phyloP scores from a whole-genome alignment of 768 basidiomycete species.

The Trametes gibbosa region DNA sequence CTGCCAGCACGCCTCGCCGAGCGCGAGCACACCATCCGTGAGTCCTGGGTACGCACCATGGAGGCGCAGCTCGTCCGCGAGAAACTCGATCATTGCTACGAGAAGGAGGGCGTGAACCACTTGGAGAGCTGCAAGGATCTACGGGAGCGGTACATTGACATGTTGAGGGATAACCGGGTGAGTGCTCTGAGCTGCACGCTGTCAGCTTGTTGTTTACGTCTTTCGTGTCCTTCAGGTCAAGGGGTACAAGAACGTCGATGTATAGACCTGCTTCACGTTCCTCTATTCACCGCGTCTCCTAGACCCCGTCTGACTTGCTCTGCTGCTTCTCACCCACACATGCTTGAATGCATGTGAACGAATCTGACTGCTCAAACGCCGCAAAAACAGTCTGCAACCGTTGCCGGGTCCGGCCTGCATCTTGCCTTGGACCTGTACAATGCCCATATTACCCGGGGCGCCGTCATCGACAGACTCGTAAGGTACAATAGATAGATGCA shows the following conservation, averaged over 20 bases:
- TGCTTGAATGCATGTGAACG: too few species aligned
- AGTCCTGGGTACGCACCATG: slow-evolving; percentile 95
- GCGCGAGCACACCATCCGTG: slow-evolving; percentile 76
- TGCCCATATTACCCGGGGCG: neutral
- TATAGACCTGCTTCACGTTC: slow-evolving; percentile 25
- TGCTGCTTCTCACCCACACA: too few species aligned
- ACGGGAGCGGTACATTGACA: slow-evolving; percentile 74
- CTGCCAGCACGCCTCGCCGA: slow-evolving; percentile 56
- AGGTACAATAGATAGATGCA: slow-evolving; percentile 12
- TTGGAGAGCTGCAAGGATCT: slow-evolving; percentile 87
- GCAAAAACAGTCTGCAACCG: too few species aligned
- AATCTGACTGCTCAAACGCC: too few species aligned
- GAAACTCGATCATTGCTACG: slow-evolving; percentile 87
- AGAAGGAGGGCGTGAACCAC: slow-evolving; percentile 88
- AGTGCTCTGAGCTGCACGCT: slow-evolving; percentile 28
- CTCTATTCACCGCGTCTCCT: neutral
- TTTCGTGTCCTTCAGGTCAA: slow-evolving; percentile 55
- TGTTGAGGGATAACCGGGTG: slow-evolving; percentile 81
- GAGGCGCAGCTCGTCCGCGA: slow-evolving; percentile 86
- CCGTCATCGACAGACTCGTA: neutral
- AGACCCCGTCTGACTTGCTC: neutral
- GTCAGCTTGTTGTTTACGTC: neutral
- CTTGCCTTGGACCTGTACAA: too few species aligned
- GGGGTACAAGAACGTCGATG: slow-evolving; percentile 81
- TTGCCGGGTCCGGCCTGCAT: too few species aligned